phyloP scores from a whole-genome alignment of 371 early-diverging fungal genomes.

The Mortierella sp. region DNA sequence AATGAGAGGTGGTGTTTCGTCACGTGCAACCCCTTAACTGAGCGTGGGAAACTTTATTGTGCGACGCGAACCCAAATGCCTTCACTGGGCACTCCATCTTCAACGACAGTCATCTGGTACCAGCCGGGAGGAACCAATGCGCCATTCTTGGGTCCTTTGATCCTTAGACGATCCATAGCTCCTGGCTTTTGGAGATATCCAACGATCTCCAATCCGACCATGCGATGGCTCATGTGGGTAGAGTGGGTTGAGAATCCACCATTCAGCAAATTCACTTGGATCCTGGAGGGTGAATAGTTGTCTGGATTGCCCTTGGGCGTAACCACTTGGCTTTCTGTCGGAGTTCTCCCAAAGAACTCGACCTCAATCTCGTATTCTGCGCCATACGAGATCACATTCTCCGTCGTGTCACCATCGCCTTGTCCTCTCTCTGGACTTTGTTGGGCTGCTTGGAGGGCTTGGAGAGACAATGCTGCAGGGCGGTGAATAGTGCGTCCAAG shows the following conservation, averaged over 20 bases:
- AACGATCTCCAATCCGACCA: constrained; percentile 51
- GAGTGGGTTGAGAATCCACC: constrained; percentile 61
- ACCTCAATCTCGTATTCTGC: constrained; percentile 45
- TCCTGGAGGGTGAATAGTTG: constrained; percentile 13
- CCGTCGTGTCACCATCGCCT: constrained; percentile 29
- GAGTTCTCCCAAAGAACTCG: constrained; percentile 18
- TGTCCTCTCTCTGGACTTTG: constrained; percentile 38
- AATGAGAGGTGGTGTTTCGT: too few relatives aligned
- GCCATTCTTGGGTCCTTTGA: constrained; percentile 33
- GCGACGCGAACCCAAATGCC: constrained; percentile 44
- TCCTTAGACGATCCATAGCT: constrained; percentile 19
- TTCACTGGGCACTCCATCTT: constrained; percentile 46
- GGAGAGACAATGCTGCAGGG: constrained; percentile 21
- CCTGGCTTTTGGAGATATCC: constrained; percentile 17
- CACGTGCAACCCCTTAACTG: too few relatives aligned
- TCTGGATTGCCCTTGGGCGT: constrained; percentile 11
- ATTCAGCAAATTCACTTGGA: constrained; percentile 52
- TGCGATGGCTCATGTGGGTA: constrained; percentile 58
- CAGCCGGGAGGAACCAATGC: constrained; percentile 49
- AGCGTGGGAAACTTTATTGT: too few relatives aligned
- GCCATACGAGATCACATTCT: constrained; percentile 42
- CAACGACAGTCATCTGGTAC: constrained; percentile 51
- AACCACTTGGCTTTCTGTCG: constrained; percentile 20
- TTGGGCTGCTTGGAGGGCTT: constrained; percentile 18
- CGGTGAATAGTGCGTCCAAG: constrained; percentile 21